These are phyloP conservation scores for Fraxinus nigra DNA, from an alignment of 305 asterid species.

Conservation along the genomic window DNA sequence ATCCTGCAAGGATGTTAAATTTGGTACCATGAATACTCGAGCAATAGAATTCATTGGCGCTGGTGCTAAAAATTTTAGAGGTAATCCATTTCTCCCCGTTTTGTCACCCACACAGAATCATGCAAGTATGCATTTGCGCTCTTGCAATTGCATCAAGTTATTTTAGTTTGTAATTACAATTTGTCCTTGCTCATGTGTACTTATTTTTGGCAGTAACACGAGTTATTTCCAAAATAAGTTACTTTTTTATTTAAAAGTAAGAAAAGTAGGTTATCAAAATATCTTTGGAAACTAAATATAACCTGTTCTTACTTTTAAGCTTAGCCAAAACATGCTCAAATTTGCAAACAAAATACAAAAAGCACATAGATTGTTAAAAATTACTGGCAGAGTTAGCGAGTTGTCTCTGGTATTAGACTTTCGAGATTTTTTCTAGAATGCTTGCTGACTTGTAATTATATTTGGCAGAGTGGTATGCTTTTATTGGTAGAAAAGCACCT, in stretches of 20 bases:
- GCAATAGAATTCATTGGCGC: slow-evolving; percentile 98
- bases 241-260: background rate
- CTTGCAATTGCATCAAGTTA: background rate
- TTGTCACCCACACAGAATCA: background rate
- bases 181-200: background rate
- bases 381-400: background rate
- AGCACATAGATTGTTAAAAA: background rate
- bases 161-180: background rate
- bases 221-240: background rate
- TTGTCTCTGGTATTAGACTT: background rate
- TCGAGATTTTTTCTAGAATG: background rate
- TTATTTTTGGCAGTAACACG: background rate
- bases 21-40: slow-evolving; percentile 94
- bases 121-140: background rate
- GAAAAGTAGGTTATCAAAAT: background rate
- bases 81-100: slow-evolving; percentile 32
- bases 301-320: background rate
- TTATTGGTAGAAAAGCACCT: slow-evolving; percentile 70
- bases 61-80: slow-evolving; percentile 85
- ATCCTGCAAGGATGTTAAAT: slow-evolving; percentile 97
- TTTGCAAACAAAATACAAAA: background rate
- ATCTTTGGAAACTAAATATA: background rate
- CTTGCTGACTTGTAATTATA: slow-evolving; percentile 24
- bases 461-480: slow-evolving; percentile 91
- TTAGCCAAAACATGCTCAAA: background rate